Conservation (phyloP, 2,329 filamentous ascomycete genomes). For the Exophiala sideris region DNA sequence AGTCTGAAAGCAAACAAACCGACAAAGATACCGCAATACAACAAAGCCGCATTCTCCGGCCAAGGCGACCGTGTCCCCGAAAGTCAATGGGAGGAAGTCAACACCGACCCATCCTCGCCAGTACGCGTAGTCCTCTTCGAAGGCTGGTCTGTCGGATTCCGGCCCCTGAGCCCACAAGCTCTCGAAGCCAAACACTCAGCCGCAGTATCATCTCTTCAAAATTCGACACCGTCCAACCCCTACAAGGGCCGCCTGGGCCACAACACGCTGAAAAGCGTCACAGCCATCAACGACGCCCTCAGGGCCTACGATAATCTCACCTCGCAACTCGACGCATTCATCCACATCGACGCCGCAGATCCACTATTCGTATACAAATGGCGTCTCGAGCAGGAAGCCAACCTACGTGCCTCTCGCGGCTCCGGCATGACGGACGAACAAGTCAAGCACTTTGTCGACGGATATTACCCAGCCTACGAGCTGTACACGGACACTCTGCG, state of each 20-base stretch:
- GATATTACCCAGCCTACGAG: conserved; percentile 71
- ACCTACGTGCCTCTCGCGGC: conserved; percentile 63
- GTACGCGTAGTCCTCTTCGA: conserved; percentile 73
- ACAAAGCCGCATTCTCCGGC: conserved; percentile 75
- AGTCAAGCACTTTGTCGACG: conserved; percentile 71
- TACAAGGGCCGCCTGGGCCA: conserved; percentile 53
- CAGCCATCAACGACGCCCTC: conserved; percentile 58
- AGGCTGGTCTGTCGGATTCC: conserved; percentile 88
- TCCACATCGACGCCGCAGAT: conserved; percentile 70
- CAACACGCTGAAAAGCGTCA: conserved; percentile 54
- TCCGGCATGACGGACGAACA: conserved; percentile 79
- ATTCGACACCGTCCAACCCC: conserved; percentile 30
- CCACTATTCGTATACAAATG: conserved; percentile 76
- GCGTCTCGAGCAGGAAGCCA: conserved; percentile 76
- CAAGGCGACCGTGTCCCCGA: conserved; percentile 70
- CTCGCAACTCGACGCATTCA: conserved; percentile 58
- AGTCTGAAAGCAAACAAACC: conserved; percentile 51
- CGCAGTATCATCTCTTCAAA: conserved; percentile 45
- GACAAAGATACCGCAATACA: conserved; percentile 69
- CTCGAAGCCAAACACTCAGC: conserved; percentile 54
- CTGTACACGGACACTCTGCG: conserved; percentile 61
- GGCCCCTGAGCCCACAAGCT: conserved; percentile 56
- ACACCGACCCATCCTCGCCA: conserved; percentile 34
- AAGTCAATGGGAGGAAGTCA: conserved; percentile 58
- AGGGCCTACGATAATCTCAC: conserved; percentile 59